Evolutionary conservation across 176 grass and related monocot species (phyloP).

Genomic region (Poa pratensis): DNA sequence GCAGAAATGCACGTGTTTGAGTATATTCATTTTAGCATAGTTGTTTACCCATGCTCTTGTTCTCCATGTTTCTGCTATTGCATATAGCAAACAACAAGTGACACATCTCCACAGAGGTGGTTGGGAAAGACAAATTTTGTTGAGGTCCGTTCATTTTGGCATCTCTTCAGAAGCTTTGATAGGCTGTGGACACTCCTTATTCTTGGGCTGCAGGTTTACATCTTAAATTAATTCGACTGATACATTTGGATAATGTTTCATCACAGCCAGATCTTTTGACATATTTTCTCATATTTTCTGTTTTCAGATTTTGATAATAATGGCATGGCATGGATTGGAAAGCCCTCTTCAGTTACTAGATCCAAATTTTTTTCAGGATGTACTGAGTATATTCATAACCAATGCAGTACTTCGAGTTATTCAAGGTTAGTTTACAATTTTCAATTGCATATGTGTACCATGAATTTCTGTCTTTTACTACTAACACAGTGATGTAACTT

Average conservation of each 20-base stretch:
- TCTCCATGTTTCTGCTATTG: constrained; percentile 39
- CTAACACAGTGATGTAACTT: constrained; percentile 3
- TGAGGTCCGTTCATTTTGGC: constrained; percentile 92
- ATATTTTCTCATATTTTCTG: constrained; percentile 34
- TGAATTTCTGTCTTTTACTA: constrained; percentile 2
- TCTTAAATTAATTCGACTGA: constrained; percentile 26
- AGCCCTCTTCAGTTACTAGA: constrained; percentile 89
- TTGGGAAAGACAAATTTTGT: constrained; percentile 96
- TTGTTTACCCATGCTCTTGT: constrained; percentile 37
- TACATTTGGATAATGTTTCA: constrained; percentile 42
- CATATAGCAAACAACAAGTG: constrained; percentile 46
- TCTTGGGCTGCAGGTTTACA: constrained; percentile 83
- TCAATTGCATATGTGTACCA: constrained; percentile 7
- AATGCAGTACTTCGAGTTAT: constrained; percentile 86
- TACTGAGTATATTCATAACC: constrained; percentile 95
- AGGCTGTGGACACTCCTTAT: constrained; percentile 90
- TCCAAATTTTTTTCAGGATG: constrained; percentile 75
- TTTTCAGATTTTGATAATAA: constrained; percentile 90
- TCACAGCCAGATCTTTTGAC: constrained; percentile 17
- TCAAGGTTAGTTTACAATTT: constrained; percentile 62
- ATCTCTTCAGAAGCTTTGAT: constrained; percentile 98
- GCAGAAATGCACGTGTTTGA: constrained; percentile 5
- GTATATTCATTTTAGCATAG: constrained; percentile 33
- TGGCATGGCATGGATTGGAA: constrained; percentile 89
- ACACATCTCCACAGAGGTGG: constrained; percentile 58